Percentiles rank a stretch among this genome's conserved stretches.
phyloP scores from a whole-genome alignment of 2,329 filamentous ascomycete species.

The Apiospora phragmitis region DNA sequence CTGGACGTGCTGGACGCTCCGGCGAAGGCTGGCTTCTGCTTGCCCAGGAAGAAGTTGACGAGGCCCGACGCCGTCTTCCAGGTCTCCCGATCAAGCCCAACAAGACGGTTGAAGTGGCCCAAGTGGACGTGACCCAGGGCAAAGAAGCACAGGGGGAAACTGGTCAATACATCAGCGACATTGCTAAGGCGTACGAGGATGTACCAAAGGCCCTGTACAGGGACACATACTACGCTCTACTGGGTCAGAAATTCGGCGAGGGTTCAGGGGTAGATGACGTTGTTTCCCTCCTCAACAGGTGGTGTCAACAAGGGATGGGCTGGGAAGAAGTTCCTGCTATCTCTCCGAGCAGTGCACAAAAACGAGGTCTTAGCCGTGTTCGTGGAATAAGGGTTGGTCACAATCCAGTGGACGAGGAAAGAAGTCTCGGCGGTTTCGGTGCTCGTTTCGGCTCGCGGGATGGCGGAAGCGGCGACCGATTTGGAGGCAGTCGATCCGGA shows the following conservation, averaged over 20 bases:
- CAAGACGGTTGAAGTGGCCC: constrained; percentile 49
- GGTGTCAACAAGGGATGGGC: constrained; percentile 52
- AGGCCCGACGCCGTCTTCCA: constrained; percentile 51
- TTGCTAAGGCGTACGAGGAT: constrained; percentile 42
- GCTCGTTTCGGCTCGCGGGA: constrained; percentile 13
- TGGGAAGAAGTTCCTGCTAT: constrained; percentile 49
- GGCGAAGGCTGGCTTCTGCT: constrained; percentile 72
- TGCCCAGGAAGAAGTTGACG: constrained; percentile 50
- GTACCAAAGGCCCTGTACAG: constrained; percentile 43
- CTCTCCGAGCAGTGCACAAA: constrained; percentile 19
- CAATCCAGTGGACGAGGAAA: constrained; percentile 13
- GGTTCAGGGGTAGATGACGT: constrained; percentile 34
- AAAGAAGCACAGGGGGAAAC: constrained; percentile 38
- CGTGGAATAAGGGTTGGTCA: constrained; percentile 27
- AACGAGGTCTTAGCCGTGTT: constrained; percentile 28
- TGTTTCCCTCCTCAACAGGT: constrained; percentile 54
- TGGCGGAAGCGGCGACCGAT: constrained; percentile 10
- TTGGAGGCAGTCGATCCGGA: constrained; percentile 8
- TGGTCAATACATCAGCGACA: constrained; percentile 40
- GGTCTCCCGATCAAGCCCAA: constrained; percentile 63
- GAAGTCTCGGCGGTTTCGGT: constrained; percentile 14
- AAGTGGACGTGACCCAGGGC: constrained; percentile 49
- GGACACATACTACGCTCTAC: constrained; percentile 56
- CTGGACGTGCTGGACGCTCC: constrained; percentile 71
- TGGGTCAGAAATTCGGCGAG: constrained; percentile 51